Evolutionary conservation across 2,329 filamentous ascomycete species (phyloP), one percentile per base, ranked within the genome.

Genomic region (Exophiala sp.): DNA sequence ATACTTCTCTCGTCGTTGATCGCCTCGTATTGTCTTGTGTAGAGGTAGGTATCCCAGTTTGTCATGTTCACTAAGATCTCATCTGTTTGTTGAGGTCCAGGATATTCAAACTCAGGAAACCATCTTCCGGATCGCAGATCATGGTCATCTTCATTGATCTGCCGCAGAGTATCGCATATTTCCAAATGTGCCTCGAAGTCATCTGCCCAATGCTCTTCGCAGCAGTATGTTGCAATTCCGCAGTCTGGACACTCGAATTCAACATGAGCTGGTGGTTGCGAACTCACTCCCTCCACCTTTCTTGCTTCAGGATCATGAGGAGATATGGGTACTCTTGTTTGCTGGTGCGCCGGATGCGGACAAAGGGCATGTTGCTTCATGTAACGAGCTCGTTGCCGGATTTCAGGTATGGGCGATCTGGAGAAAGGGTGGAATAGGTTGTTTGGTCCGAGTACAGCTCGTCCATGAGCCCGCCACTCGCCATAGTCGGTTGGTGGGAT

Each of bases 91-190:
- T 29, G 91, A 50, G 86, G 80, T 11, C 87, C 89, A 0, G 94
- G 91, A 67, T 96, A 95, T 58, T 91, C 85, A 66, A 95, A 97
- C 71, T 99, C 95, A 11, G 88, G 86, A 72, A 99, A 99, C 71
- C 90, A 87, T 24, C 94, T 83, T 3, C 94, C 94, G 14, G 90
- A 96, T 47, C 88, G 81, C 62, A 99, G 74, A 70, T 99, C 94
- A 68, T 99, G 95, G 64, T 99, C 94, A 67, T 99, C 94, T 74
- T 99, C 94, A 64, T 99, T 99, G 72, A 96, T 92, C 72, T 97
- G 87, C 61, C 87, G 80, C 52, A 99, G 75, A 0, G 88, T 88
- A 66, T 99, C 92, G 71, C 94, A 99, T 34, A 99, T 86, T 67
- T 96, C 83, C 57, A 99, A 71, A 71, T 99, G 94, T 14, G 85